phyloP scores from a whole-genome alignment of 2,329 filamentous ascomycete species.

The Verticillium dahliae region DNA sequence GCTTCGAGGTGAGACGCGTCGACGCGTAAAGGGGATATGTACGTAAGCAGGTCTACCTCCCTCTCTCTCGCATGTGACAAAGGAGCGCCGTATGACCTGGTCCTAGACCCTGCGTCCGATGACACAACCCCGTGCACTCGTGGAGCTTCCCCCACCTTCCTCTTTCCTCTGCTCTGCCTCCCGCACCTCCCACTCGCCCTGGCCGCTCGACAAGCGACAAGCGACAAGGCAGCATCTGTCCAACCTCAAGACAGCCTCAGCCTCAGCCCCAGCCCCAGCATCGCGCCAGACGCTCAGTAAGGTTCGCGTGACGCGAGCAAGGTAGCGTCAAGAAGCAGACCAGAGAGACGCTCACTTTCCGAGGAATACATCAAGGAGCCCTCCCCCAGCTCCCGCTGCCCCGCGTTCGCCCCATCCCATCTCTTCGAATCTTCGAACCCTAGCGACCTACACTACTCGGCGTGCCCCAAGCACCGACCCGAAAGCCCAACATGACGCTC shows the following conservation, averaged over 20 bases:
- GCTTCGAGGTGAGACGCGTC: not conserved
- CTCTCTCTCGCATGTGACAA: not conserved
- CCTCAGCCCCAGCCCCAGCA: not conserved
- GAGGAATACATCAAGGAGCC: not conserved
- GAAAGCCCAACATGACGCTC: constrained; percentile 21
- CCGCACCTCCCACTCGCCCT: not conserved
- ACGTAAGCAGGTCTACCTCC: not conserved
- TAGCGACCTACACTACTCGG: not conserved
- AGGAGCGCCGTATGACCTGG: not conserved
- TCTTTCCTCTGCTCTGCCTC: too few species aligned
- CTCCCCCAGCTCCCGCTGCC: not conserved
- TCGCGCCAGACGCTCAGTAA: not conserved
- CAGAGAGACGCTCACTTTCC: not conserved
- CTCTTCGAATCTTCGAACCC: not conserved
- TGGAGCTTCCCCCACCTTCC: not conserved
- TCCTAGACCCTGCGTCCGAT: not conserved
- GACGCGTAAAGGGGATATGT: constrained; percentile 1
- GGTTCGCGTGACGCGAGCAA: not conserved
- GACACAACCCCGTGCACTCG: not conserved
- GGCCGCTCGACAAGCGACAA: not conserved
- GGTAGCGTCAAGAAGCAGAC: not conserved
- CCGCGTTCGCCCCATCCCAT: not conserved
- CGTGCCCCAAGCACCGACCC: not conserved
- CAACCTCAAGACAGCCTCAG: not conserved
- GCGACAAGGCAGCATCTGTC: not conserved